Percentiles rank a stretch among this genome's conserved stretches.
Evolutionary conservation across 331 rosid genomes (phyloP).

Genomic region (Malus hybrid): DNA sequence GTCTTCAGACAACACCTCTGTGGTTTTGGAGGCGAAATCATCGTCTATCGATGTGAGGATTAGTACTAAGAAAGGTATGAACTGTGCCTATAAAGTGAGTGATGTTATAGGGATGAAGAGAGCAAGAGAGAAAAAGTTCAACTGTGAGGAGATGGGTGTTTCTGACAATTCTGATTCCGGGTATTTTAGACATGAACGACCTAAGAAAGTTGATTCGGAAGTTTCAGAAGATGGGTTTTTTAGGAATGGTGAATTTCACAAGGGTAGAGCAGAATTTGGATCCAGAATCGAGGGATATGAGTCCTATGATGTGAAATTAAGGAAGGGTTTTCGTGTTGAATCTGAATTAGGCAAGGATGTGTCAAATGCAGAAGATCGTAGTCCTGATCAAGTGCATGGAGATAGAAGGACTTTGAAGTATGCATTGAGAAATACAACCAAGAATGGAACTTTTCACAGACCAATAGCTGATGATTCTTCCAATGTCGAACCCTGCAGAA

Average conservation of each 20-base stretch:
- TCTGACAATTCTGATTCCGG: slow-evolving; percentile 68
- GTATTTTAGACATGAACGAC: slow-evolving; percentile 35
- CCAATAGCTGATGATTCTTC: slow-evolving; percentile 18
- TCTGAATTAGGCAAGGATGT: slow-evolving; percentile 27
- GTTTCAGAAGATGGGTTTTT: slow-evolving; percentile 43
- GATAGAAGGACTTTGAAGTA: slow-evolving; percentile 25
- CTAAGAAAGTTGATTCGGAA: slow-evolving; percentile 41
- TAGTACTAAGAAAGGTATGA: slow-evolving; percentile 10
- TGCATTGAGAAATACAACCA: slow-evolving; percentile 32
- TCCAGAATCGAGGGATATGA: slow-evolving; percentile 24
- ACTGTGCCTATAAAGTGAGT: slow-evolving; percentile 17
- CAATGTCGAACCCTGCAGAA: slow-evolving; percentile 7
- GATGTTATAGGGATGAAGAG: slow-evolving; percentile 23
- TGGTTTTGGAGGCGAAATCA: slow-evolving; percentile 51
- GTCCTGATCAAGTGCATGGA: slow-evolving; percentile 10
- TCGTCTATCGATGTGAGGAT: slow-evolving; percentile 34
- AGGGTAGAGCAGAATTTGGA: slow-evolving; percentile 26
- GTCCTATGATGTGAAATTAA: slow-evolving; percentile 13
- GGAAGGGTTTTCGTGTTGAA: not conserved
- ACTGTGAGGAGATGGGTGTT: slow-evolving; percentile 26
- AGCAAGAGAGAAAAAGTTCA: slow-evolving; percentile 24
- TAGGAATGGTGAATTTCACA: slow-evolving; percentile 22
- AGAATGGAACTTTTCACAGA: slow-evolving; percentile 25
- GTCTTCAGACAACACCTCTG: slow-evolving; percentile 66
- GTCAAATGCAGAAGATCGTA: slow-evolving; percentile 20